Conservation (phyloP, 2,329 filamentous ascomycete species). For the Metarhizium robertsii region DNA sequence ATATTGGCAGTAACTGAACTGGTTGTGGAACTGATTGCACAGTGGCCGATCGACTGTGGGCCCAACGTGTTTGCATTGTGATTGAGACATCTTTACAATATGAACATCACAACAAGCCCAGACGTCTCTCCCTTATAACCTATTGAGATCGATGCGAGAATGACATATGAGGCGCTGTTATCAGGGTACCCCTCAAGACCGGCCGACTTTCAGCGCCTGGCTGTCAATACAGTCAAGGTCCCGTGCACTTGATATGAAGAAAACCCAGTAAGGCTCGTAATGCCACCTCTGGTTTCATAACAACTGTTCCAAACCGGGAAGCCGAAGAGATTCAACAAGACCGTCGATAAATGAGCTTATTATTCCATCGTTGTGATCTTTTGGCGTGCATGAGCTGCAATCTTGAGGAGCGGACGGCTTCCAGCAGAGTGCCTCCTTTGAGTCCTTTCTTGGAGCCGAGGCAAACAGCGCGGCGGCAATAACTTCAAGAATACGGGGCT, state of each 20-base stretch:
- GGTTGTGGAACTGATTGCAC: too few relatives aligned
- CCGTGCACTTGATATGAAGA: too few relatives aligned
- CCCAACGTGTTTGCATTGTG: neutral
- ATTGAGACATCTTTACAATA: neutral
- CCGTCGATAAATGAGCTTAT: neutral
- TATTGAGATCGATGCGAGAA: neutral
- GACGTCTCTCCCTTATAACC: too few relatives aligned
- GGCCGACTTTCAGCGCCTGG: neutral
- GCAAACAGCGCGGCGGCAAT: neutral
- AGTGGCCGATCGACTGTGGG: neutral
- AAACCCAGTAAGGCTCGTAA: neutral
- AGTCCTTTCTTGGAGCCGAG: neutral
- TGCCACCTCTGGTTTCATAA: neutral
- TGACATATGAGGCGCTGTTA: neutral
- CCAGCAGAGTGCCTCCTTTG: neutral
- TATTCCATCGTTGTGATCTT: neutral
- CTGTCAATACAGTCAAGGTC: too few relatives aligned
- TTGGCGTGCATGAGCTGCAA: neutral
- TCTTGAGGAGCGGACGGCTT: neutral
- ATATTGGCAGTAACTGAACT: too few relatives aligned
- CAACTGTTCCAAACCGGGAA: neutral
- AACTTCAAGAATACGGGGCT: neutral
- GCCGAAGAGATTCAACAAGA: neutral
- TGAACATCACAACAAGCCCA: neutral
- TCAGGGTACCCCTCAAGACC: neutral